Percentiles rank a stretch among this genome's conserved stretches.
These are phyloP conservation scores for Picochlorum sp. DNA, from an alignment of 139 green algal genomes.

Conservation along the genomic window DNA sequence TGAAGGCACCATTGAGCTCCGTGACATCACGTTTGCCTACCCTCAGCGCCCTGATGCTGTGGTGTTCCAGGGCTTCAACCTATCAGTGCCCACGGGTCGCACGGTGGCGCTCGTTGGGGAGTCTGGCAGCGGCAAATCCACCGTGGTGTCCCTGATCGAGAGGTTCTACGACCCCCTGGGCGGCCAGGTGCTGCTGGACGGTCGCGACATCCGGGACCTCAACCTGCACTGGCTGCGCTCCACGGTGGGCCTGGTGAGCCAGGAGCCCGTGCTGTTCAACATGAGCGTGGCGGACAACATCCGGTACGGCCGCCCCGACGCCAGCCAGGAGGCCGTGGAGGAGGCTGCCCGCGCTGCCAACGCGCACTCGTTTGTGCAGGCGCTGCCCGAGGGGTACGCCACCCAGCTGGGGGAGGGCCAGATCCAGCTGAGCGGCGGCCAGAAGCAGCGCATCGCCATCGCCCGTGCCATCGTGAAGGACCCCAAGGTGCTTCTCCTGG, in stretches of 20 bases:
- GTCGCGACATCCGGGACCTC: conserved; percentile 54
- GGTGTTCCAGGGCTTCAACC: conserved; percentile 57
- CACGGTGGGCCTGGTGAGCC: conserved; percentile 67
- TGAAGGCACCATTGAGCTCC: conserved; percentile 24
- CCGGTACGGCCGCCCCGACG: conserved; percentile 38
- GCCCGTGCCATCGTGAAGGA: conserved; percentile 52
- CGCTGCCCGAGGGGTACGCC: conserved; percentile 51
- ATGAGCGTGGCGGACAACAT: conserved; percentile 65
- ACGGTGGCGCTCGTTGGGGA: conserved; percentile 84
- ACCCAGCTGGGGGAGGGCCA: conserved; percentile 44
- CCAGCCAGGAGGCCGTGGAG: conserved; percentile 34
- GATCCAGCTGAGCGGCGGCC: conserved; percentile 47
- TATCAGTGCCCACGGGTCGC: conserved; percentile 36
- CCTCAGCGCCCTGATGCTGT: conserved; percentile 29
- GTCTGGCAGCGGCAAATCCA: conserved; percentile 85
- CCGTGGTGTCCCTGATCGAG: conserved; percentile 74
- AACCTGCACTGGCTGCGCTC: conserved; percentile 67
- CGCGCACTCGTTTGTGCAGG: conserved; percentile 44
- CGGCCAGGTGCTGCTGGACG: conserved; percentile 55
- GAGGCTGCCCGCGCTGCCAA: conserved; percentile 49
- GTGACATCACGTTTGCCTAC: conserved; percentile 53
- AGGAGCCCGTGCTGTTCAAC: conserved; percentile 86
- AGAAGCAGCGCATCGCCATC: conserved; percentile 76
- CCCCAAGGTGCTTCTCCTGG: conserved; percentile 44
- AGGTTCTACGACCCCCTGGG: conserved; percentile 70